Conservation (phyloP, 78 protist species). For the Tieghemostelium lacteum region DNA sequence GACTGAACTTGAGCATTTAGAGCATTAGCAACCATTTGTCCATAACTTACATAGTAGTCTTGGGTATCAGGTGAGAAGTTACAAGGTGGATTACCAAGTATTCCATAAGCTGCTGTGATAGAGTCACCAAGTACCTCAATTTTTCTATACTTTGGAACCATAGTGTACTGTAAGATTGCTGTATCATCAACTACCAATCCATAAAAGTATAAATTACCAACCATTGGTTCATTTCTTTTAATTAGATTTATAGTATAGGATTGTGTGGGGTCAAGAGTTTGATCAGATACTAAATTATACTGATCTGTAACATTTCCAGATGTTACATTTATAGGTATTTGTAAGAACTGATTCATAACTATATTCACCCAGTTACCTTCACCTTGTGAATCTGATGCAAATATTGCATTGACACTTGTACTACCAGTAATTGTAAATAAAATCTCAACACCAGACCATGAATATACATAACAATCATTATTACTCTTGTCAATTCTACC, state of each 20-base stretch:
- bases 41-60: constrained; percentile 19
- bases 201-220: neutral
- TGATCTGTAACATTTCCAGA: neutral
- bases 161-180: neutral
- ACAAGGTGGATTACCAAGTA: constrained; percentile 10
- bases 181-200: constrained; percentile 4
- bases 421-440: neutral
- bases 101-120: constrained; percentile 75
- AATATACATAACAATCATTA: neutral
- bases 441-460: constrained; percentile 15
- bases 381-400: neutral
- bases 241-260: neutral
- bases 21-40: constrained; percentile 18
- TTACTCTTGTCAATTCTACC: constrained; percentile 22
- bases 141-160: neutral
- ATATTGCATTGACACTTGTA: neutral
- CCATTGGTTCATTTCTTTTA: neutral
- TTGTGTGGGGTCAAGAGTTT: neutral
- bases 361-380: constrained; percentile 6
- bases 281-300: neutral
- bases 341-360: neutral
- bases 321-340: constrained; percentile 4
- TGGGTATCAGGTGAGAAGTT: neutral
- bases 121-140: constrained; percentile 79
- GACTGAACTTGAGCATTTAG: constrained; percentile 19